Conservation (phyloP, 805 yeast genomes). For the Kodamaea sagamina region DNA sequence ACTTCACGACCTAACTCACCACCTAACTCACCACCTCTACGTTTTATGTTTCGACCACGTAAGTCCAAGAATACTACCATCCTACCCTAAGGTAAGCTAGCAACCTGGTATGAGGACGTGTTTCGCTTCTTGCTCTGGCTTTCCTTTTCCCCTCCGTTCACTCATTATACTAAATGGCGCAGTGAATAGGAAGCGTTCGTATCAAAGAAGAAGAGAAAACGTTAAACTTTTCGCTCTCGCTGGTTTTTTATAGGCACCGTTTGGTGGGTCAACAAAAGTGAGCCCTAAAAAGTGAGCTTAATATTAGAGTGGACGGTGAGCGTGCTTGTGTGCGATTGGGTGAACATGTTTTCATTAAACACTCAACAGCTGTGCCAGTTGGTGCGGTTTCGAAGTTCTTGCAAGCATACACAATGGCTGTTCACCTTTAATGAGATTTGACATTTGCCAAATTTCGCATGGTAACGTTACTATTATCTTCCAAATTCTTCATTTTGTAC, state of each 20-base stretch:
- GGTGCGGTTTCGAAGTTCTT: no score
- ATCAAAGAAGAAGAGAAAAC: conserved; percentile 30
- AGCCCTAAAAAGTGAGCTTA: conserved; percentile 1
- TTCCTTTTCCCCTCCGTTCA: conserved; percentile 45
- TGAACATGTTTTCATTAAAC: no score
- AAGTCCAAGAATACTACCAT: conserved; percentile 23
- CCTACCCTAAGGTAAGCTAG: conserved; percentile 12
- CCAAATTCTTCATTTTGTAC: no score
- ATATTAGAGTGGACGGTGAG: no score
- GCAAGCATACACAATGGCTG: no score
- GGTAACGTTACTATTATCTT: no score
- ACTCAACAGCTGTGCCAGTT: no score
- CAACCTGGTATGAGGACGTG: conserved; percentile 39
- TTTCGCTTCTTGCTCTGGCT: conserved; percentile 31
- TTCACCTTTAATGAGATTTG: no score
- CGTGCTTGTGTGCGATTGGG: no score
- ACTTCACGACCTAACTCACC: no score
- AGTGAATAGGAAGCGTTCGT: conserved; percentile 44
- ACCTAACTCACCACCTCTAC: no score
- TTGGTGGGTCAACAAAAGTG: conserved; percentile 12
- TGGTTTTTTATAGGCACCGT: conserved; percentile 9
- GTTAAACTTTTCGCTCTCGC: conserved; percentile 5
- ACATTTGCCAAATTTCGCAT: no score
- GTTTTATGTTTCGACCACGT: conserved; percentile 46
- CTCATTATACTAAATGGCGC: conserved; percentile 36